Evolutionary conservation across 2,329 filamentous ascomycete species (phyloP).

Genomic region (Claviceps sorghi): DNA sequence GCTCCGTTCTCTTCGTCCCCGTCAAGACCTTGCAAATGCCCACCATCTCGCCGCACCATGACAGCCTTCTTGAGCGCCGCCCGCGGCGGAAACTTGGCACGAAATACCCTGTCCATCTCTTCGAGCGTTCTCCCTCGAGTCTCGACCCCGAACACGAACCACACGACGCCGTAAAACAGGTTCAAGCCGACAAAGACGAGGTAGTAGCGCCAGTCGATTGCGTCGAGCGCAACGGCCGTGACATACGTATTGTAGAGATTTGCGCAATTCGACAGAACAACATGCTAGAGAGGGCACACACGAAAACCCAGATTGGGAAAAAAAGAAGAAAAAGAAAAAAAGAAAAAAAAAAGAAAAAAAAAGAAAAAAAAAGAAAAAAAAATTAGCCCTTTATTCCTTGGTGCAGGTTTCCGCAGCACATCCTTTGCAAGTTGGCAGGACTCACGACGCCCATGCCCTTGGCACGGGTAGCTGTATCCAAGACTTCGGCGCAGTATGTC

Average conservation of each 20-base stretch:
- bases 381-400: no score
- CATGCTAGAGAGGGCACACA: slow-evolving; percentile 4
- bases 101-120: slow-evolving; percentile 28
- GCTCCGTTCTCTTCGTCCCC: background rate
- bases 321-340: no score
- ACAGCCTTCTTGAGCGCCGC: slow-evolving; percentile 21
- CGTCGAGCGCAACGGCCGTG: slow-evolving; percentile 16
- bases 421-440: background rate
- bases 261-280: slow-evolving; percentile 17
- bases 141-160: slow-evolving; percentile 18
- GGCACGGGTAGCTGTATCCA: slow-evolving; percentile 18
- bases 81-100: slow-evolving; percentile 21
- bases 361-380: no score
- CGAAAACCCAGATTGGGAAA: no score
- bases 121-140: slow-evolving; percentile 24
- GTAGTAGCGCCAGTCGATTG: slow-evolving; percentile 18
- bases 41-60: slow-evolving; percentile 13
- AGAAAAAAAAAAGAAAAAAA: no score
- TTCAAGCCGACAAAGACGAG: slow-evolving; percentile 19
- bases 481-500: slow-evolving; percentile 21
- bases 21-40: slow-evolving; percentile 8
- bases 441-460: slow-evolving; percentile 21
- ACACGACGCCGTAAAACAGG: slow-evolving; percentile 14
- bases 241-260: slow-evolving; percentile 20
- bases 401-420: no score